phyloP scores from a whole-genome alignment of 257 asterid genomes.

The Jaltomata sinuosa region DNA sequence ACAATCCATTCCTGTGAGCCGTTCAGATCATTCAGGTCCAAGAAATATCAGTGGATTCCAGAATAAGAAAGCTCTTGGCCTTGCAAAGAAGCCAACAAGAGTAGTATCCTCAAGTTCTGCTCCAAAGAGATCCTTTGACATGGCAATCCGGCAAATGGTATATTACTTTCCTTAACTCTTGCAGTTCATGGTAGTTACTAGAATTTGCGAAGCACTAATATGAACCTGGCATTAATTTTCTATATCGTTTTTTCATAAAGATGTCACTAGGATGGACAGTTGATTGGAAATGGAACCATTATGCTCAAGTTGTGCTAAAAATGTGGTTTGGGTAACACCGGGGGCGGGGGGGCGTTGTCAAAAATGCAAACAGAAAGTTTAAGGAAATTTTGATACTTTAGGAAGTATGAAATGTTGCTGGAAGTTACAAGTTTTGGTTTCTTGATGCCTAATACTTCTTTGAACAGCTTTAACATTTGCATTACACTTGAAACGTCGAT shows the following conservation, averaged over 20 bases:
- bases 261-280: background rate
- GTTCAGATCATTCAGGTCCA: conserved; percentile 44
- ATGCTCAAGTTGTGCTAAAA: background rate
- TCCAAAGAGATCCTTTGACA: conserved; percentile 87
- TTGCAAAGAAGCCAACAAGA: conserved; percentile 56
- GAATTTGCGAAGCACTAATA: background rate
- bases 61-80: conserved; percentile 37
- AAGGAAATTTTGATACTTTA: background rate
- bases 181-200: background rate
- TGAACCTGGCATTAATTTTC: background rate
- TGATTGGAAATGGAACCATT: background rate
- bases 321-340: background rate
- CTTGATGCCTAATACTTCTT: background rate
- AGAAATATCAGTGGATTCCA: conserved; percentile 38
- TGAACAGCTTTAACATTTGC: background rate
- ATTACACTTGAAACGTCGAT: background rate
- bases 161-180: conserved; percentile 15
- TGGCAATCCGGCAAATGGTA: conserved; percentile 83
- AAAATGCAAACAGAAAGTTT: background rate
- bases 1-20: conserved; percentile 49
- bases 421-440: background rate
- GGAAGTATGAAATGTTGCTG: background rate
- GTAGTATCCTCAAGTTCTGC: conserved; percentile 54
- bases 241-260: background rate
- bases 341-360: background rate